Evolutionary conservation across 257 asterid genomes (phyloP).

Genomic region (Ligustrum vulgare): DNA sequence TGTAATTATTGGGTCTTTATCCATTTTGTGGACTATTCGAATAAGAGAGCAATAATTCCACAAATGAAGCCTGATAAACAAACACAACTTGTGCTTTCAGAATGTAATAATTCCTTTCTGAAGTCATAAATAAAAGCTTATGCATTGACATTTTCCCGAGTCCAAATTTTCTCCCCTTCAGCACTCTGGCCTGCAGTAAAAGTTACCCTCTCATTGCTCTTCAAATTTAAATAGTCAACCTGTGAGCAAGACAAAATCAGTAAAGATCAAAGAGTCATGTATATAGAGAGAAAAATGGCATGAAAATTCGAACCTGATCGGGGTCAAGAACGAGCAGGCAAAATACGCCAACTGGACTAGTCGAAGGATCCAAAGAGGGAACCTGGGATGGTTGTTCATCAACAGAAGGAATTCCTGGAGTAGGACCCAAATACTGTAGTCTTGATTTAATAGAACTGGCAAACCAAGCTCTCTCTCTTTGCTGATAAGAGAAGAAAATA

Average conservation of each 20-base stretch:
- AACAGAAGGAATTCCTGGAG: slow-evolving; percentile 58
- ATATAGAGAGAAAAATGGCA: slow-evolving; percentile 4
- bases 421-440: slow-evolving; percentile 67
- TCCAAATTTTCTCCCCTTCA: slow-evolving; percentile 62
- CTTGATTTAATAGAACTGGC: slow-evolving; percentile 75
- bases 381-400: slow-evolving; percentile 37
- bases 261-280: background rate
- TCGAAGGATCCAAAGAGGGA: slow-evolving; percentile 55
- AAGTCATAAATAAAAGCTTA: slow-evolving; percentile 21
- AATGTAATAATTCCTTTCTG: background rate
- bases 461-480: slow-evolving; percentile 87
- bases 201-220: slow-evolving; percentile 65
- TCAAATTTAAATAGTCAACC: slow-evolving; percentile 89
- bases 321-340: slow-evolving; percentile 80
- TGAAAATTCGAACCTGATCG: slow-evolving; percentile 52
- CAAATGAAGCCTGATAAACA: too few relatives aligned
- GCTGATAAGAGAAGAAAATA: slow-evolving; percentile 31
- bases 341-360: slow-evolving; percentile 67
- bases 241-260: slow-evolving; percentile 27
- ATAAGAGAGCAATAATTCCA: too few relatives aligned
- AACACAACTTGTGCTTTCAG: background rate
- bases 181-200: slow-evolving; percentile 40
- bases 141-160: slow-evolving; percentile 57
- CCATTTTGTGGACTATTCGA: too few relatives aligned
- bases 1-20: too few relatives aligned